phyloP scores from a whole-genome alignment of 305 asterid genomes.

The Rubia tinctorum region DNA sequence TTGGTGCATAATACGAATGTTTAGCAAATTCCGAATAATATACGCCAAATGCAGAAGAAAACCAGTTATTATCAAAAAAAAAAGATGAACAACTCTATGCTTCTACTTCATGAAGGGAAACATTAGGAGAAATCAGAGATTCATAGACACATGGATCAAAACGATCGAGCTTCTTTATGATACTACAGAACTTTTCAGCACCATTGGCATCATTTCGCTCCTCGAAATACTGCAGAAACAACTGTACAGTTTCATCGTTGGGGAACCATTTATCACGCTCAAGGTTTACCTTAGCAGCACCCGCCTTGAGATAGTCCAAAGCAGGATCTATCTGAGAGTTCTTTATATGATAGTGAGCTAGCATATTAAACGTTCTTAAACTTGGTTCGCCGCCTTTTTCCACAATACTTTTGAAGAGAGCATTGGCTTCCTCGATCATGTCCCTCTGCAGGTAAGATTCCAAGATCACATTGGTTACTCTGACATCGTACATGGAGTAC shows the following conservation, averaged over 20 bases:
- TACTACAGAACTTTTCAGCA: conserved; percentile 41
- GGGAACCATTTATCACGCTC: conserved; percentile 43
- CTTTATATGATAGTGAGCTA: conserved; percentile 39
- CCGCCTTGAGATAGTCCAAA: conserved; percentile 58
- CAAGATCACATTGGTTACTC: conserved; percentile 59
- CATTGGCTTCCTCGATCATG: conserved; percentile 60
- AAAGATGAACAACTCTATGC: conserved; percentile 2
- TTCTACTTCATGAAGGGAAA: conserved; percentile 6
- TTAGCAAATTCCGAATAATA: too few species aligned
- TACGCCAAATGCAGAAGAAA: too few species aligned
- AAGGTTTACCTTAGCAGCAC: conserved; percentile 28
- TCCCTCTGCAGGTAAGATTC: conserved; percentile 48
- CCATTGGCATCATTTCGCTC: conserved; percentile 38
- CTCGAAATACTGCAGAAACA: conserved; percentile 44
- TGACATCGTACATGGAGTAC: conserved; percentile 37
- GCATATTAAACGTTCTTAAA: conserved; percentile 43
- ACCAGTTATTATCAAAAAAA: not conserved
- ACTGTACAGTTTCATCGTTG: conserved; percentile 39
- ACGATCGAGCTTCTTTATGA: conserved; percentile 51
- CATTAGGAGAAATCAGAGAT: conserved; percentile 29
- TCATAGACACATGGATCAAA: conserved; percentile 24
- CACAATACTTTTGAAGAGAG: conserved; percentile 32
- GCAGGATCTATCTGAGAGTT: conserved; percentile 52
- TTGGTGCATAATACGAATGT: too few species aligned
- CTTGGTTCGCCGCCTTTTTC: conserved; percentile 34